phyloP scores from a whole-genome alignment of 805 yeast genomes.

The Allodekkera sacchari region DNA sequence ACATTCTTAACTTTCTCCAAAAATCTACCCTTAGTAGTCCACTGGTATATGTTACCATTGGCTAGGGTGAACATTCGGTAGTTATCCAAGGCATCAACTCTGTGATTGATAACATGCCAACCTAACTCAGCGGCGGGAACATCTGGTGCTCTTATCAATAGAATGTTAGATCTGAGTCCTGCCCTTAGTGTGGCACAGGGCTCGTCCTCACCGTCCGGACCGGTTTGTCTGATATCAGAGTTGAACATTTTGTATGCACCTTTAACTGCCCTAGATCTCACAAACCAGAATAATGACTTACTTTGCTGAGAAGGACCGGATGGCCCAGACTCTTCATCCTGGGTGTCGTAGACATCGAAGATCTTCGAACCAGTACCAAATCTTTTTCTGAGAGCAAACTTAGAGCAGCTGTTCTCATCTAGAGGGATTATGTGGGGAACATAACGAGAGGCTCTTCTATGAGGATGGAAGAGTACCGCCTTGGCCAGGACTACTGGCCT shows the following conservation, averaged over 20 bases:
- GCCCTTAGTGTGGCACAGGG: slow-evolving; percentile 55
- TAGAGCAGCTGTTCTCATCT: slow-evolving; percentile 25
- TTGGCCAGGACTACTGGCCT: slow-evolving; percentile 51
- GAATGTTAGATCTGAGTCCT: slow-evolving; percentile 51
- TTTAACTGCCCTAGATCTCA: slow-evolving; percentile 57
- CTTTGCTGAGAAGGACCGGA: slow-evolving; percentile 34
- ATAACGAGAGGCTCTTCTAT: slow-evolving; percentile 47
- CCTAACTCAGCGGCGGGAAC: slow-evolving; percentile 50
- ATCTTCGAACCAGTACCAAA: slow-evolving; percentile 56
- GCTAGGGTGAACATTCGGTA: slow-evolving; percentile 53
- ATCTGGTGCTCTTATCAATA: slow-evolving; percentile 42
- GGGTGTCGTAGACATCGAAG: slow-evolving; percentile 45
- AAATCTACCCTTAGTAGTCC: slow-evolving; percentile 54
- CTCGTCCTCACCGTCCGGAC: slow-evolving; percentile 41
- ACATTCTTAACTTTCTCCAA: slow-evolving; percentile 48
- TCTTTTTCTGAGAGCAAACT: slow-evolving; percentile 43
- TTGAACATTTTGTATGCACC: slow-evolving; percentile 56
- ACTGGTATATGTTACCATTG: slow-evolving; percentile 54
- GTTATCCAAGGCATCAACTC: slow-evolving; percentile 53
- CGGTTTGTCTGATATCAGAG: slow-evolving; percentile 31
- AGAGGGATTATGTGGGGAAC: slow-evolving; percentile 45
- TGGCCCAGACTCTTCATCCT: slow-evolving; percentile 27
- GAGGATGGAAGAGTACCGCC: slow-evolving; percentile 45
- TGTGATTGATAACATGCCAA: slow-evolving; percentile 53
- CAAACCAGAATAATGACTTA: slow-evolving; percentile 42